Conservation (phyloP, 2,329 filamentous ascomycete species). For the Xylariaceae sp. region DNA sequence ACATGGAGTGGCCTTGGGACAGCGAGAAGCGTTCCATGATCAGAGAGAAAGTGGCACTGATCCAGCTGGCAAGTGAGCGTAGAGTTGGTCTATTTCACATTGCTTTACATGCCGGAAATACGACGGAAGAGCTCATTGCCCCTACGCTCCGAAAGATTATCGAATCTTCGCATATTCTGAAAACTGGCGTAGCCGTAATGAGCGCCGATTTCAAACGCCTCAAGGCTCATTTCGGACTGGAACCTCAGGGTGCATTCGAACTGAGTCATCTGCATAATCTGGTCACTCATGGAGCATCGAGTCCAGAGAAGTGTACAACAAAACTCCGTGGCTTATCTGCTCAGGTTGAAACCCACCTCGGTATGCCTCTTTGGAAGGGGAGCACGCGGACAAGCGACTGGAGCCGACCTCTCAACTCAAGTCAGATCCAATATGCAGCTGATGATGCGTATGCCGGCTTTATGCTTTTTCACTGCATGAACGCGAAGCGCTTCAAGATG, state of each 20-base stretch:
- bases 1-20: slow-evolving; percentile 27
- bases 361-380: slow-evolving; percentile 23
- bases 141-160: slow-evolving; percentile 23
- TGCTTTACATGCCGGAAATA: slow-evolving; percentile 20
- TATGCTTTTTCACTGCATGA: slow-evolving; percentile 28
- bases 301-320: slow-evolving; percentile 13
- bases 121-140: slow-evolving; percentile 22
- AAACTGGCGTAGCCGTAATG: slow-evolving; percentile 22
- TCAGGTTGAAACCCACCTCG: slow-evolving; percentile 21
- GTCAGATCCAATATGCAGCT: slow-evolving; percentile 22
- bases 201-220: slow-evolving; percentile 21
- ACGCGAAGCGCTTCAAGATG: slow-evolving; percentile 21
- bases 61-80: slow-evolving; percentile 24
- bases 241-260: slow-evolving; percentile 23
- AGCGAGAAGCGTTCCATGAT: slow-evolving; percentile 6
- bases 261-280: slow-evolving; percentile 23
- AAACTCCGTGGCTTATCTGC: slow-evolving; percentile 13
- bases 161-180: slow-evolving; percentile 22
- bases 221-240: slow-evolving; percentile 13
- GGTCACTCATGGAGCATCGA: slow-evolving; percentile 6
- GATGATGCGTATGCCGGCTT: slow-evolving; percentile 25
- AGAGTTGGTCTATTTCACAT: slow-evolving; percentile 27
- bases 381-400: slow-evolving; percentile 19
- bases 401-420: slow-evolving; percentile 13
- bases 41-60: slow-evolving; percentile 22